phyloP scores from a whole-genome alignment of 129 eudicot species.

The Tanacetum coccineum region DNA sequence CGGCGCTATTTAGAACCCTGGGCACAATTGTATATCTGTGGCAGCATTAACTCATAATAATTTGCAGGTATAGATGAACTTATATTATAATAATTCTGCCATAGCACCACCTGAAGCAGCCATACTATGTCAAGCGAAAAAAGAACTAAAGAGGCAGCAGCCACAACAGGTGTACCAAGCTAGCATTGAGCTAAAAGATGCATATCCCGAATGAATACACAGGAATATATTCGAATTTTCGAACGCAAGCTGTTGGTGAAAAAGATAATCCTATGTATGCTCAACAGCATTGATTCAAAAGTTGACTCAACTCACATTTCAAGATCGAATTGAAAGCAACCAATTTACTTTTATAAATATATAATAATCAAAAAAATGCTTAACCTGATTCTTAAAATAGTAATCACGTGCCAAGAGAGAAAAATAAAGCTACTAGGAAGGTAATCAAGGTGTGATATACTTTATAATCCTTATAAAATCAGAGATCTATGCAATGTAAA shows the following conservation, averaged over 20 bases:
- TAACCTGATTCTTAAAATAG: neutral
- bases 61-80: neutral
- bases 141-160: neutral
- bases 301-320: too few relatives aligned
- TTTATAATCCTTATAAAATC: conserved; percentile 5
- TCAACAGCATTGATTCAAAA: too few relatives aligned
- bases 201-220: too few relatives aligned
- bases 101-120: neutral
- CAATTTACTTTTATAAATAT: too few relatives aligned
- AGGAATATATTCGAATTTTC: too few relatives aligned
- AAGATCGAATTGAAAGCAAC: too few relatives aligned
- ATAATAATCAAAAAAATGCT: neutral
- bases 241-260: too few relatives aligned
- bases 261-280: too few relatives aligned
- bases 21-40: neutral
- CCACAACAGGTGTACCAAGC: neutral
- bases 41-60: neutral
- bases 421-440: neutral
- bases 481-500: neutral
- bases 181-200: neutral
- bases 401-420: neutral
- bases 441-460: conserved; percentile 19
- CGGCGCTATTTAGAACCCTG: too few relatives aligned
- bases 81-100: too few relatives aligned
- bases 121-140: neutral